Evolutionary conservation across 1,139 yeast genomes (phyloP).

Genomic region (Taphrina sp.): DNA sequence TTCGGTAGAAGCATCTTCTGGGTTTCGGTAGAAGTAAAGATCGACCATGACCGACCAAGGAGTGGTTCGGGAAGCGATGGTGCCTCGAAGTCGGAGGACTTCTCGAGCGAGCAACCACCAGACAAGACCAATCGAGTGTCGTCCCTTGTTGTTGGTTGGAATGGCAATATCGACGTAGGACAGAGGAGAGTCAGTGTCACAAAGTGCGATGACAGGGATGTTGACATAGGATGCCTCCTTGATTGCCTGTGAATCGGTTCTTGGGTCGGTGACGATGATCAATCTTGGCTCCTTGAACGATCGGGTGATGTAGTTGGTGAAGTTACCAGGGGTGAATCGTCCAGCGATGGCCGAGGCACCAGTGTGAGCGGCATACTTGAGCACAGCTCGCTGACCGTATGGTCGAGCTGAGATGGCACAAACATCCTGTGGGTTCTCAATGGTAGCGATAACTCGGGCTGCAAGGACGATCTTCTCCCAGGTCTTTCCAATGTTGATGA

Average conservation of each 20-base stretch:
- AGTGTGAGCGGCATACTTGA: constrained; percentile 99
- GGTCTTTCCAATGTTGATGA: constrained; percentile 97
- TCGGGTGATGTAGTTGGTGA: constrained; percentile 99
- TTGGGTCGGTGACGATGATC: constrained; percentile 98
- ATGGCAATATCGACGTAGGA: constrained; percentile 99
- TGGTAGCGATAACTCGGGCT: constrained; percentile 99
- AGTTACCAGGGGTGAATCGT: constrained; percentile 99
- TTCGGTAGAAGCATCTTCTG: constrained; percentile 85
- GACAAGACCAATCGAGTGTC: constrained; percentile 99
- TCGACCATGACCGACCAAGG: constrained; percentile 99
- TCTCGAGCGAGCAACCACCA: constrained; percentile 99
- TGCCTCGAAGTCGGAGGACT: constrained; percentile 98
- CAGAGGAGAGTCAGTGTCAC: constrained; percentile 98
- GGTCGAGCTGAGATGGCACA: constrained; percentile 99
- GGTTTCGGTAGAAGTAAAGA: constrained; percentile 99
- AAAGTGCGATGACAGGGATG: constrained; percentile 99
- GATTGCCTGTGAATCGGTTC: constrained; percentile 99
- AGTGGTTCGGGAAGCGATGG: constrained; percentile 93
- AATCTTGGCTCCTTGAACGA: constrained; percentile 99
- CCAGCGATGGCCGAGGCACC: constrained; percentile 99
- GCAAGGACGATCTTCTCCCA: constrained; percentile 96
- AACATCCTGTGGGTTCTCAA: constrained; percentile 97
- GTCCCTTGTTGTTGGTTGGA: constrained; percentile 99
- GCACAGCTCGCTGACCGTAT: constrained; percentile 99
- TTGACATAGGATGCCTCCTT: constrained; percentile 99